Evolutionary conservation across 164 flowering plant genomes (phyloP), one percentile per base, ranked within the genome.

Genomic region (Macadamia integrifolia): DNA sequence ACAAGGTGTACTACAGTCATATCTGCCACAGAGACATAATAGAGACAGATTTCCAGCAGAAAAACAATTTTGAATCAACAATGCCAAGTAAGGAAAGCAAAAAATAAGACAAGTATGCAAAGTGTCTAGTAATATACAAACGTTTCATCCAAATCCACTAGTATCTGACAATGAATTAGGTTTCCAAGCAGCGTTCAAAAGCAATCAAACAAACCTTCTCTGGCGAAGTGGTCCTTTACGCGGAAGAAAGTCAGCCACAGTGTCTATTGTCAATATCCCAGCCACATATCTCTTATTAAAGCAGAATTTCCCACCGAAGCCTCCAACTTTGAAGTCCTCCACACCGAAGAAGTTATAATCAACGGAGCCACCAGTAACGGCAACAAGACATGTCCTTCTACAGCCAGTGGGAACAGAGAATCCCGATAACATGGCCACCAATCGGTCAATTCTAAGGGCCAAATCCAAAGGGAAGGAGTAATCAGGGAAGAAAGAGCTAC

Each of bases 401-500:
- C 96, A 88, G 30, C 94, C 96, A 74, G 69, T 71, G 2, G 97
- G 97, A 42, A 84, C 69, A 61, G 96, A 80, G 68, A 90, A 87
- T 35, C 96, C 95, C 1, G 86, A 71, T 3, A 91, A 60, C 92
- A 91, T 76, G 15, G 82, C 91, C 68, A 91, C 69, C 60, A 90
- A 71, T 68, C 98, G 78, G 75, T 94, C 90, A 64, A 91, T 60
- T 71, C 97, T 83, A 75, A 94, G 69, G 43, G 84, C 79, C 61
- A 90, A 84, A 75, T 91, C 96, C 46, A 91, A 75, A 64, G 98
- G 98, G 72, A 94, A 93, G 2, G 94, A 80, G 66, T 89, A 91
- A 8, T 81, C 86, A 14, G 98, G 98, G 76, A 93, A 94, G 89
- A 94, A 94, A 60, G 91, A 87, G 74, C 95, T 91, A 77, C 98